Base-by-base conservation (phyloP, 257 asterid species). In the Linderniella brevidens region DNA sequence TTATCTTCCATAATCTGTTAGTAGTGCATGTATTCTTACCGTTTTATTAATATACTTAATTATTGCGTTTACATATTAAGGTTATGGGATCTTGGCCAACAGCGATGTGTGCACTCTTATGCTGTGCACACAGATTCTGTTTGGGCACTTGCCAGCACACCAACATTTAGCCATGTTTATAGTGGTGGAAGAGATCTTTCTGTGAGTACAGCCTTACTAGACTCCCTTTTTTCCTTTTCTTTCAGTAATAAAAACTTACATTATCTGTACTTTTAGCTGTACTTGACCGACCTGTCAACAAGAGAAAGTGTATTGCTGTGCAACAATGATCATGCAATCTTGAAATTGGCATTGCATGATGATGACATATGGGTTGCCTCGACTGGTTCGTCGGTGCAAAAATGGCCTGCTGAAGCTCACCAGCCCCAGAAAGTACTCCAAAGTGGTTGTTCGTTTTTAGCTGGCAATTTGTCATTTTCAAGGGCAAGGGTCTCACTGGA, bases 41-140 rank as follows among this genome's bases (percentile, higher is more conserved):
- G 32, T 25, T 25, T 2, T 2, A 25, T 25, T 25, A 25, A 25
- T 25, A 25, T 25, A 25, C 32, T 25, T 25, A n/a, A 25, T 25
- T 25, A 25, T 25, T 25, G 32, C 32, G 6, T 25, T 2, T 25
- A 61, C 38, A 3, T 39, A 13, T 17, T 1, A 55, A 88, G 98
- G 67, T 73, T 80, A 59, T 88, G 98, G 98, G 98, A 88, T 80
- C 95, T 88, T 70, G 90, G 85, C 58, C 94, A 80, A 68, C 98
- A 88, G 73, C 73, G 98, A 43, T 88, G 98, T 56, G 53, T 88
- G 57, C 98, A 88, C 67, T 80, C 98, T 51, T 88, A 88, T 72
- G 98, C 98, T 49, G 98, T 88, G 68, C 98, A 88, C 61, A 75
- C 87, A 40, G 98, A 88, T 67, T 88, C 98, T 70, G 94, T 88